phyloP scores from a whole-genome alignment of 2,329 filamentous ascomycete genomes.

The Fusarium udum region DNA sequence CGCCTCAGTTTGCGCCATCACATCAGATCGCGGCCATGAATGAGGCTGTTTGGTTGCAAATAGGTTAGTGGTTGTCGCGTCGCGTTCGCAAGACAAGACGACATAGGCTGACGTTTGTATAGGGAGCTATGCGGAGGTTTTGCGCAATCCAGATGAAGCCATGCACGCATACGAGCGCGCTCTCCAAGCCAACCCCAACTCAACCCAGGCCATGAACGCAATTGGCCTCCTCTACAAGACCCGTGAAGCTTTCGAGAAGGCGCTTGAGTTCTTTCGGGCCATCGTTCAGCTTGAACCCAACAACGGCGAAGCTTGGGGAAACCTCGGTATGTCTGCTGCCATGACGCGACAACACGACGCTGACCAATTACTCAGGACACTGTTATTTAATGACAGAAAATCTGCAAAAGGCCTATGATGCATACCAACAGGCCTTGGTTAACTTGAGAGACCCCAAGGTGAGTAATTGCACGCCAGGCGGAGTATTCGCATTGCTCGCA shows the following conservation, averaged over 20 bases:
- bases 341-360: conserved; percentile 11
- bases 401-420: conserved; percentile 93
- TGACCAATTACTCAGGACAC: conserved; percentile 70
- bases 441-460: conserved; percentile 95
- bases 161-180: conserved; percentile 92
- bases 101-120: conserved; percentile 35
- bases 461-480: conserved; percentile 38
- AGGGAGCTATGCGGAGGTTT: conserved; percentile 88
- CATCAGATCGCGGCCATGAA: conserved; percentile 83
- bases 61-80: conserved; percentile 72
- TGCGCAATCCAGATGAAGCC: conserved; percentile 89
- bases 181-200: conserved; percentile 86
- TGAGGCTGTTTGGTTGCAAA: conserved; percentile 89
- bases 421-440: conserved; percentile 94
- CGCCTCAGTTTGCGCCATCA: conserved; percentile 65
- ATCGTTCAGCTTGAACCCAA: conserved; percentile 89
- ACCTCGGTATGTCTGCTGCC: conserved; percentile 71
- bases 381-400: conserved; percentile 99
- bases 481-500: neutral
- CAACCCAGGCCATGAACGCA: conserved; percentile 90
- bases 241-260: conserved; percentile 92
- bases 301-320: conserved; percentile 97
- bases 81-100: conserved; percentile 17
- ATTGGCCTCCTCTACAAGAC: conserved; percentile 92
- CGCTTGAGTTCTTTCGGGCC: conserved; percentile 89